Base-by-base conservation (phyloP, 1,139 yeast species). In the Pneumocystis jirovecii region DNA sequence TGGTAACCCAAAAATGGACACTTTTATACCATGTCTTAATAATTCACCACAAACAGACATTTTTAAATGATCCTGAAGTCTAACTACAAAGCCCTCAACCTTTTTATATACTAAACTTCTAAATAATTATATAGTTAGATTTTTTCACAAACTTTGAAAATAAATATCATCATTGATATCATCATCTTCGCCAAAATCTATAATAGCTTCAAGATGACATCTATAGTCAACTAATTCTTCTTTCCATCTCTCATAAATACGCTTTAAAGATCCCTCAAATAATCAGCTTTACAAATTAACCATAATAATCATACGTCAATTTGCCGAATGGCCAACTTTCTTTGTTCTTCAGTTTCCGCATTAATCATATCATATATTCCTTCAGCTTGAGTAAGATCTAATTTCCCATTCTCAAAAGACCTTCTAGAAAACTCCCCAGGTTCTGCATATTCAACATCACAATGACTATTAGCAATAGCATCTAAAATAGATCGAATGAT, bases 261-360 rank as follows among this genome's bases (percentile, higher is more conserved):
- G 69, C 67, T 81, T 83, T 63, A 85, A 83, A 61, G 80, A 76
- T 1, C 97, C 97, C 62, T 59, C n/a, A 8, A 35, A 37, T 21
- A 39, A 15, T 15, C 19, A 45, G 10, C 42, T 21, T 37, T n/a
- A 34, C 45, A 39, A 15, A 60, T 42, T 39, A 60, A 60, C 31
- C n/a, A 39, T 60, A 10, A 39, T 8, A 60, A 34, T 19, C 42
- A 25, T 21, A 63, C 57, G 5, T 84, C 82, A 70, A 91, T 83
- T 29, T 93, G 84, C 1, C 82, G 78, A 17, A 89, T 75, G 0
- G 96, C 90, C 1, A 95, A 85, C 1, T 82, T 74, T 67, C 97
- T 80, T 73, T 95, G 97, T 10, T 84, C 76, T 74, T 93, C 98
- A 0, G 98, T 93, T 72, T 93, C 97, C 0, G 98, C 96, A 71